Conservation (phyloP, 495 filamentous ascomycete species). For the Rhypophila decipiens region DNA sequence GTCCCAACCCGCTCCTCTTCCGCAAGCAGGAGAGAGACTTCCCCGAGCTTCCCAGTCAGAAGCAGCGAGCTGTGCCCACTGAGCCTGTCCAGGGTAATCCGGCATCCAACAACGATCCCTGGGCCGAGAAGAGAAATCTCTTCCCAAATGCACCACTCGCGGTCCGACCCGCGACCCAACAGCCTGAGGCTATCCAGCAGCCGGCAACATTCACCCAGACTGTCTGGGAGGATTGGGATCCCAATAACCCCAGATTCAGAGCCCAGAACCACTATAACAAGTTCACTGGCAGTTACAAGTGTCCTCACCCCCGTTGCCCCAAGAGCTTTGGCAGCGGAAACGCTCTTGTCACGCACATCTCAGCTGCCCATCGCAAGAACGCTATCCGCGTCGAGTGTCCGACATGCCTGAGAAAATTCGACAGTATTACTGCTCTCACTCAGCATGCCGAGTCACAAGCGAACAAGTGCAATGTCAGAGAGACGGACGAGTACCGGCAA, state of each 20-base stretch:
- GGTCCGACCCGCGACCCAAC: conserved; percentile 3
- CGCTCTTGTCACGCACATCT: conserved; percentile 24
- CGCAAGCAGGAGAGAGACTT: conserved; percentile 1
- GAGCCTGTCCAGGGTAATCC: not conserved
- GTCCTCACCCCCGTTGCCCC: conserved; percentile 31
- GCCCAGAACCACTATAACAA: conserved; percentile 16
- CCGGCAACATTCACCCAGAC: not conserved
- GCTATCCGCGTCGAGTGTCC: conserved; percentile 22
- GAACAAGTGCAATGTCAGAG: conserved; percentile 16
- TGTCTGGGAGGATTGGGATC: conserved; percentile 16
- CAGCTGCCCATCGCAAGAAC: conserved; percentile 20
- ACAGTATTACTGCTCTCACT: conserved; percentile 18
- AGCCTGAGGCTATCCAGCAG: conserved; percentile 1
- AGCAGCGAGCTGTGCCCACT: not conserved
- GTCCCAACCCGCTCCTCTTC: conserved; percentile 2
- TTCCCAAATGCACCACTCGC: conserved; percentile 10
- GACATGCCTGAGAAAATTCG: conserved; percentile 23
- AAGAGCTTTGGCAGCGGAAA: conserved; percentile 17
- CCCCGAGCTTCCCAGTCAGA: conserved; percentile 1
- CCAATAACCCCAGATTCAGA: conserved; percentile 25
- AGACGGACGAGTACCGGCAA: conserved; percentile 8
- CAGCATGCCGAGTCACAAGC: conserved; percentile 29
- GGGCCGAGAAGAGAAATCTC: conserved; percentile 14
- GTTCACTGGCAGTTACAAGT: conserved; percentile 28
- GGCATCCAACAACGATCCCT: no score